Evolutionary conservation across 768 basidiomycete genomes (phyloP), one percentile per base, ranked within the genome.

Genomic region (Hydnomerulius pinastri): DNA sequence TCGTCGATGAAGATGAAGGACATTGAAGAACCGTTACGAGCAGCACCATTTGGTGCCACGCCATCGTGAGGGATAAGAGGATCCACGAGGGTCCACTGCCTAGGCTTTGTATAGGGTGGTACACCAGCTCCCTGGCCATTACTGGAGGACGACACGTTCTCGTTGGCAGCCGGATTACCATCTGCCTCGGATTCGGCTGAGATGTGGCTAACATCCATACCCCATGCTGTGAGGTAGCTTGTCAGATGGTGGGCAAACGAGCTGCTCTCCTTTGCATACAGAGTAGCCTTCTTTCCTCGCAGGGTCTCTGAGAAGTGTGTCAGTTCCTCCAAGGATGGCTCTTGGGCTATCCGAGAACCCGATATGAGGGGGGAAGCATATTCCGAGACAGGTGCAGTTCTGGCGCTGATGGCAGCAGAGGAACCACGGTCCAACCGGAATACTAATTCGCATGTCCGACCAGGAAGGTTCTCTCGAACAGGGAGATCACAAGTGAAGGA

Each of bases 1-100:
- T 99, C 96, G 64, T 99, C 96, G 46, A 98, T 90, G 63, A 98
- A 83, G 57, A 92, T 77, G 63, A 98, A 92, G 2, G 83, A 78
- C n/a, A 71, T 53, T 9, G 65, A 55, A 2, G 66, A 54, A 21
- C 63, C 55, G 17, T 59, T 50, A 36, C 75, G 63, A 4, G 50
- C 23, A 38, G 46, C 47, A 46, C 56, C 63, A 53, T 61, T 68
- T 30, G 62, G 40, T 46, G 49, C 40, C 45, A 51, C 32, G 23
- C 40, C 24, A 8, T 65, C 67, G 18, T 70, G 62, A 1, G 58
- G 21, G 43, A 41, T 13, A 23, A 30, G 17, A 10, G 30, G 45
- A 23, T 68, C 65, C 23, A 48, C 9, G 28, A 35, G 50, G 20
- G 24, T 51, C 61, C 65, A 67, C 24, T 65, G 56, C 20, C 59